Percentiles rank a stretch among this genome's conserved stretches.
These are phyloP conservation scores for Cladosporium sp. DNA, from an alignment of 2,329 filamentous ascomycete genomes.

Conservation along the genomic window DNA sequence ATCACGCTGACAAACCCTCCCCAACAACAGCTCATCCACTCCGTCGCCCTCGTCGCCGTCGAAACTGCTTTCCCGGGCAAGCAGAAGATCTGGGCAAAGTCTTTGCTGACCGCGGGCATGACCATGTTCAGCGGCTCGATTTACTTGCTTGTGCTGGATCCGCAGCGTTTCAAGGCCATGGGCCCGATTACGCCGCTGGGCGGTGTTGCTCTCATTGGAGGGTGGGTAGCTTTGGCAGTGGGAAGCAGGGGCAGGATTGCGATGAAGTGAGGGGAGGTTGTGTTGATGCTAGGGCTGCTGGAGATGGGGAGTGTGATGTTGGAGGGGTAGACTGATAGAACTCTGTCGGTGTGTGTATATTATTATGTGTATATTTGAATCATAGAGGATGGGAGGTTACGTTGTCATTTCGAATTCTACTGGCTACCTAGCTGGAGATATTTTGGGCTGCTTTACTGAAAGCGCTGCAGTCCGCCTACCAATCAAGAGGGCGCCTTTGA, in stretches of 20 bases:
- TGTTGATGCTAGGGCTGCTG: background rate
- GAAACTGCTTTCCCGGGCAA: conserved; percentile 51
- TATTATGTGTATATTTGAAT: background rate
- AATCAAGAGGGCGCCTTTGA: background rate
- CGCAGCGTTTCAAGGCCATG: conserved; percentile 58
- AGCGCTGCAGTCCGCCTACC: background rate
- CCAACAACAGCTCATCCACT: conserved; percentile 59
- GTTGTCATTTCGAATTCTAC: background rate
- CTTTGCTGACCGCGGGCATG: conserved; percentile 65
- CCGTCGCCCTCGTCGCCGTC: conserved; percentile 59
- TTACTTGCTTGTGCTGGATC: conserved; percentile 64
- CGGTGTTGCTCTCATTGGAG: conserved; percentile 63
- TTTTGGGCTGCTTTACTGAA: background rate
- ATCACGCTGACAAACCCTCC: background rate
- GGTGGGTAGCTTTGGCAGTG: conserved; percentile 57
- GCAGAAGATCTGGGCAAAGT: conserved; percentile 52
- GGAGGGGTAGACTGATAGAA: background rate
- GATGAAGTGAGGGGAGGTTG: background rate
- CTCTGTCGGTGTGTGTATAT: background rate
- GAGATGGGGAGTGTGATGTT: background rate
- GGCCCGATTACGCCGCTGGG: conserved; percentile 68
- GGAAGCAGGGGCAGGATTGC: conserved; percentile 35
- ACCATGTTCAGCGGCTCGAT: conserved; percentile 67
- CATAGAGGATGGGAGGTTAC: background rate
- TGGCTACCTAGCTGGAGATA: background rate